Evolutionary conservation across 1,284 basidiomycete genomes (phyloP), one percentile per base, ranked within the genome.

Genomic region (Puccinia novopanici): DNA sequence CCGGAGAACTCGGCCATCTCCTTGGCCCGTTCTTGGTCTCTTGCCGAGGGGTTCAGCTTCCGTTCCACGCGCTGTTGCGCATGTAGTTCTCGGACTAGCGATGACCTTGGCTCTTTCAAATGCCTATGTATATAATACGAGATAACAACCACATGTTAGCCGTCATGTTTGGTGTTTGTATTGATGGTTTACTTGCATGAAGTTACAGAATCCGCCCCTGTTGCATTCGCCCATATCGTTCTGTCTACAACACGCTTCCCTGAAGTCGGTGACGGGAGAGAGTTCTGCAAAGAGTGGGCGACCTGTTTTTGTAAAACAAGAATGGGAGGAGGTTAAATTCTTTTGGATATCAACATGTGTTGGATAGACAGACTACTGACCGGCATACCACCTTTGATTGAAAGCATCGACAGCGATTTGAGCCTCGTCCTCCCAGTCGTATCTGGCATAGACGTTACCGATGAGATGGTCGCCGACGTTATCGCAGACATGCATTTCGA

Each of bases 381-480:
- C 94, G 84, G 94, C 94, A 89, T 98, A 99, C 97, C 97, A 99
- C 34, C 96, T 90, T 84, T 96, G 92, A 84, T 98, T 98, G 82
- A 98, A 88, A 82, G 90, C 92, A 84, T 97, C 93, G 13, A 98
- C 94, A 0, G 97, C 96, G 59, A 91, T 88, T 85, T 95, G 92
- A 10, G 97, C 97, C 85, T 99, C 97, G 0, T 95, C 94, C 87
- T 99, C 97, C 93, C 93, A 97, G 85, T 98, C 95, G 86, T 94
- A 99, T 61, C 97, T 90, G 15, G 95, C 97, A 85, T 99, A 99
- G 0, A 99, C 97, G 85, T 99, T 99, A 40, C 97, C 97, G 84
- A 98, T 95, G 63, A 99, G 88, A 86, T 99, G 97, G 86, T 99
- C 97, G 37, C 97, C 97, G 42, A 99, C 95, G 85, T 99, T 99